Evolutionary conservation across 2,329 filamentous ascomycete genomes (phyloP), one percentile per base, ranked within the genome.

Genomic region (Fusarium chaquense): DNA sequence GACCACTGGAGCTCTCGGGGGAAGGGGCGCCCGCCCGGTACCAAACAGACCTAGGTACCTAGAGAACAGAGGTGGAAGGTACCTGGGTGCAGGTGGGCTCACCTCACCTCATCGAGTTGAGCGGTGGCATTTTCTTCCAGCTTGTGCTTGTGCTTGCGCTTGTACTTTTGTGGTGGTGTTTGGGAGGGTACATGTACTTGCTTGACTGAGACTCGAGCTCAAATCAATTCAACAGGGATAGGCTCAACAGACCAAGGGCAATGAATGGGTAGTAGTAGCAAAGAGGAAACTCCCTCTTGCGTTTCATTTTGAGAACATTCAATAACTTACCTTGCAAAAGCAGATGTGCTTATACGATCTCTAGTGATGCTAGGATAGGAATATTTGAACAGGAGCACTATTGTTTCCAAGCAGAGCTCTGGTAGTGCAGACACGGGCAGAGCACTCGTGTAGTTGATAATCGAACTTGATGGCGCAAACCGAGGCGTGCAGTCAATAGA

Each of bases 1-100:
- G 73, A 65, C 69, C 64, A 73, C 69, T 73, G 73, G 73, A 75
- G 72, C 61, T 62, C 58, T 75, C 71, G 72, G 72, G 69, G 68
- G 58, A 74, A 73, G 62, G 72, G 72, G 67, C 58, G 43, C 45
- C 43, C 44, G 54, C 63, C 58, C 58, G 57, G 62, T 62, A 35
- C 61, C 66, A 63, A 70, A 67, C 50, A 36, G 35, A n/a, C 35
- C 16, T 36, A 18, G 16, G 20, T 20, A n/a, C 35, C 16, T 36
- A 18, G 16, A 36, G 35, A 36, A n/a, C 16, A 62, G 53, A 71
- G 70, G 41, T 61, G 62, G 59, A 59, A 65, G 66, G 65, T 26
- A 18, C 5, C n/a, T 40, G 36, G 5, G 22, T 69, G 63, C n/a
- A 52, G 49, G 68, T 73, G 71, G 71, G 71, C 69, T 73, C 71